A percentile compares a stretch with the other conserved stretches of the same genome.
phyloP scores from a whole-genome alignment of 2,329 filamentous ascomycete genomes.

The Aureobasidium melanogenum region DNA sequence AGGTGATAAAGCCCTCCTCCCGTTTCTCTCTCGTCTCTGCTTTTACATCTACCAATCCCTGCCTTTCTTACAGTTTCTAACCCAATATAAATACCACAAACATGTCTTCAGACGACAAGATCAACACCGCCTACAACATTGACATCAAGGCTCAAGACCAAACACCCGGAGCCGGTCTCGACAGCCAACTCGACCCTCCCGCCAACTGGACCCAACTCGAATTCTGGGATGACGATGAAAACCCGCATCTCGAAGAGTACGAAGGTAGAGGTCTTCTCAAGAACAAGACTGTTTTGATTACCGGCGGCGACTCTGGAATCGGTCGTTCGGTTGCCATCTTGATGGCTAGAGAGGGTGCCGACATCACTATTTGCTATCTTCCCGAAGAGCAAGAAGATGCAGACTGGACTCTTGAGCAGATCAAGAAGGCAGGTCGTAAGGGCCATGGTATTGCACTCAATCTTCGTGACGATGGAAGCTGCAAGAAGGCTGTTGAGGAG shows the following conservation, averaged over 20 bases:
- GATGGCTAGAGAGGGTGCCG: constrained; percentile 49
- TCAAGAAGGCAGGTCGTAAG: constrained; percentile 41
- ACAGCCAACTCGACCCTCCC: constrained; percentile 22
- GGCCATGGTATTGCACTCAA: constrained; percentile 43
- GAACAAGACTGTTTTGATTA: constrained; percentile 22
- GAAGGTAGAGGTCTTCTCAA: constrained; percentile 23
- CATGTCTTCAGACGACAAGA: constrained; percentile 16
- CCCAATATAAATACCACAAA: background rate
- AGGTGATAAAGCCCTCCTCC: background rate
- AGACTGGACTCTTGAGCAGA: constrained; percentile 42
- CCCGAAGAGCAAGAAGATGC: constrained; percentile 50
- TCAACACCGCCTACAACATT: constrained; percentile 20
- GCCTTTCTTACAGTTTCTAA: background rate
- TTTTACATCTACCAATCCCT: background rate
- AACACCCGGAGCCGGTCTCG: constrained; percentile 21
- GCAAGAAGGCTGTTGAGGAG: constrained; percentile 42
- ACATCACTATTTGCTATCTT: constrained; percentile 47
- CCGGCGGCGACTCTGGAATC: constrained; percentile 30
- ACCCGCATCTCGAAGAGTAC: constrained; percentile 24
- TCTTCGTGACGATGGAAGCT: constrained; percentile 42
- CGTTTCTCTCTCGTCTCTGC: background rate
- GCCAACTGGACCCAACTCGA: constrained; percentile 26
- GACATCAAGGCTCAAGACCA: constrained; percentile 23
- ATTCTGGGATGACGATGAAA: constrained; percentile 23
- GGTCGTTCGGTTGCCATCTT: constrained; percentile 46